Evolutionary conservation across 139 green algal genomes (phyloP).

Genomic region (Closterium sp.): DNA sequence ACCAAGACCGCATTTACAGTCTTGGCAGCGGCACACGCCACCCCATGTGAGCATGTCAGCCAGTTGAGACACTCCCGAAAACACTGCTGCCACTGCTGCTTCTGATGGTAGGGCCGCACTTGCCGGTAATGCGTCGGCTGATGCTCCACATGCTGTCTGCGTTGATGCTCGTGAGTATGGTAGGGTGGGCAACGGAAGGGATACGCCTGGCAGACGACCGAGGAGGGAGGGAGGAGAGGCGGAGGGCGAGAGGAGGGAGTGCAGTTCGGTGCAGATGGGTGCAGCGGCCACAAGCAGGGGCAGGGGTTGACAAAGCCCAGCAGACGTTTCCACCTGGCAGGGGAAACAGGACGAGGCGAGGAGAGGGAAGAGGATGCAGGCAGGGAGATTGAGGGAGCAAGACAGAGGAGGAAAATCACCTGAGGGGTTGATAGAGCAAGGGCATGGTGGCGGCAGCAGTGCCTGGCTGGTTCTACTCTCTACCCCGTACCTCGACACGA

Average conservation of each 20-base stretch:
- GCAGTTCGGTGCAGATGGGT: not conserved
- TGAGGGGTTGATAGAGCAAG: no score
- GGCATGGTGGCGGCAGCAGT: no score
- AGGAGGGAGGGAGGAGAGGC: not conserved
- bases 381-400: not conserved
- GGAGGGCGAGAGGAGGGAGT: not conserved
- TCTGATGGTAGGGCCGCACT: no score
- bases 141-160: no score
- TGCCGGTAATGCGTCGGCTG: no score
- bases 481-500: not conserved
- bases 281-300: not conserved
- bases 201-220: not conserved
- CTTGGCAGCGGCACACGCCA: not conserved
- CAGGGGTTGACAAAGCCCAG: not conserved
- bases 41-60: not conserved
- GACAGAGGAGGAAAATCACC: no score
- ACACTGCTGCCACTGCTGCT: not conserved
- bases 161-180: no score
- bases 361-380: no score
- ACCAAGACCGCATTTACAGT: not conserved
- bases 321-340: not conserved
- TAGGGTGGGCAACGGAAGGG: not conserved
- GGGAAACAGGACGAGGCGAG: not conserved
- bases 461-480: no score
- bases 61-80: not conserved